Conservation (phyloP, 2,329 filamentous ascomycete species). For the Albifimbria verrucaria region DNA sequence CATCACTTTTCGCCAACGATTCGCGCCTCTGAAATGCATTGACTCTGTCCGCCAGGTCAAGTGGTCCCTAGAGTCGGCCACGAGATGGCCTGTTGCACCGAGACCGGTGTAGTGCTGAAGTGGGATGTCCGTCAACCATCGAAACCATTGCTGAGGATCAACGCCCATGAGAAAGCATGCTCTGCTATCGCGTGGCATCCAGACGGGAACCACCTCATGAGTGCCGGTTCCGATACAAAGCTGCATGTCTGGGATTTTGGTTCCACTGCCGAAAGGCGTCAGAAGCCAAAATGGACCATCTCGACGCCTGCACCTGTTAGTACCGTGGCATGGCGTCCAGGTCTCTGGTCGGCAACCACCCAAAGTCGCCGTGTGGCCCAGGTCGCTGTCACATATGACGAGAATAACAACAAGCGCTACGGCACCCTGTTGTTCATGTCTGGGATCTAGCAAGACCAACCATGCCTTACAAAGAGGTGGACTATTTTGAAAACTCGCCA, state of each 20-base stretch:
- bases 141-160: conserved; percentile 55
- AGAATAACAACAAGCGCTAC: conserved; percentile 48
- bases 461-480: conserved; percentile 64
- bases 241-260: conserved; percentile 66
- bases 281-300: conserved; percentile 62
- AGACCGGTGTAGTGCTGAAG: conserved; percentile 58
- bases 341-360: conserved; percentile 62
- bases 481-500: conserved; percentile 56
- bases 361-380: conserved; percentile 59
- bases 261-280: conserved; percentile 56
- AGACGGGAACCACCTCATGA: conserved; percentile 63
- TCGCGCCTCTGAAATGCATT: conserved; percentile 35
- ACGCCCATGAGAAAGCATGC: conserved; percentile 57
- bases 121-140: conserved; percentile 59
- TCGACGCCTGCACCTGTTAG: conserved; percentile 58
- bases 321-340: conserved; percentile 60
- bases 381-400: conserved; percentile 60
- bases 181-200: conserved; percentile 64
- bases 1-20: conserved; percentile 47
- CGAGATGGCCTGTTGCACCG: conserved; percentile 62
- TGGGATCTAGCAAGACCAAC: conserved; percentile 68
- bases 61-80: conserved; percentile 63
- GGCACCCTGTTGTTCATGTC: conserved; percentile 60
- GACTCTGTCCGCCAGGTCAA: conserved; percentile 56
- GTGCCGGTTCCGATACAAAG: conserved; percentile 58